Evolutionary conservation across 108 stramenopile genomes (phyloP).

Genomic region (Tribonema minus): DNA sequence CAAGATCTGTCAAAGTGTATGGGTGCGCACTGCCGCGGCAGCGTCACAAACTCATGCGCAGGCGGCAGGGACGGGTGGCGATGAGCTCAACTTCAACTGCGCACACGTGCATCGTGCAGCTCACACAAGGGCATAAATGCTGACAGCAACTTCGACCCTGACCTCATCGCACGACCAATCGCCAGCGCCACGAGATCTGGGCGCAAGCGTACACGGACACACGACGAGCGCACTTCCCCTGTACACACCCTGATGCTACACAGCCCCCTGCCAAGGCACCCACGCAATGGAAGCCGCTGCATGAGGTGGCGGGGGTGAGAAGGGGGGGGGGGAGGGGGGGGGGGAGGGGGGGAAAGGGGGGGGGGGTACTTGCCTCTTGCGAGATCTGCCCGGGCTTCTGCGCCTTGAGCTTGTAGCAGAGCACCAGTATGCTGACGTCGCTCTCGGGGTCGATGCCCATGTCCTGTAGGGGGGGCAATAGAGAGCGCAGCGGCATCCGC

Average conservation of each 20-base stretch:
- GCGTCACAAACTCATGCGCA: neutral
- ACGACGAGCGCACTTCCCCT: neutral
- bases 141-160: no score
- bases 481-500: neutral
- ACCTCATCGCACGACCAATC: no score
- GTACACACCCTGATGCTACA: neutral
- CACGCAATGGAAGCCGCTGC: no score
- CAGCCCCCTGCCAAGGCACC: no score
- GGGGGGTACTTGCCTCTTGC: neutral
- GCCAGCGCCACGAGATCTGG: neutral
- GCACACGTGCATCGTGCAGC: no score
- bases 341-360: neutral
- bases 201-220: neutral
- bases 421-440: neutral
- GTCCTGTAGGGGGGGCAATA: neutral
- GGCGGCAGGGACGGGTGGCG: no score
- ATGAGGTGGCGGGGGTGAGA: no score
- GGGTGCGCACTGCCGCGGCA: neutral
- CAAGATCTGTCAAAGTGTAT: no score
- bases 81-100: no score
- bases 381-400: neutral
- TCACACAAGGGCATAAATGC: no score
- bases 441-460: neutral
- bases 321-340: neutral
- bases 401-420: neutral